Percentiles rank a stretch among this genome's conserved stretches.
Conservation (phyloP, 257 asterid species). For the Plantago elongata region DNA sequence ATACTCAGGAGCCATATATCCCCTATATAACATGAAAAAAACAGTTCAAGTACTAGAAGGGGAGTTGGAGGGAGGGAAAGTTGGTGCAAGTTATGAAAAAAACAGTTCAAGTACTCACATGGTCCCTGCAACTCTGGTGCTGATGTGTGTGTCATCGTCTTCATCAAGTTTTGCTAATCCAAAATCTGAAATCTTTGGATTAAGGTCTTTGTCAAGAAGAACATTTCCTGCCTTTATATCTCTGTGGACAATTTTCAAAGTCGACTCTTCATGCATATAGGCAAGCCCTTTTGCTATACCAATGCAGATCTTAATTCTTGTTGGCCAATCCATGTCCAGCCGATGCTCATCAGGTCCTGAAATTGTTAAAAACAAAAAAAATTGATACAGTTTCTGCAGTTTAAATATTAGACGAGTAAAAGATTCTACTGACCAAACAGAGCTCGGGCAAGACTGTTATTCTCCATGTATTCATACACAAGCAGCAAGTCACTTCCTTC, state of each 20-base stretch:
- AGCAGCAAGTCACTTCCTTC: constrained; percentile 57
- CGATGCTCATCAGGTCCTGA: constrained; percentile 45
- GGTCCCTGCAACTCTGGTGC: constrained; percentile 71
- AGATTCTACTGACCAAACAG: constrained; percentile 36
- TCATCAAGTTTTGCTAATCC: constrained; percentile 68
- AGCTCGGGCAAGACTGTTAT: constrained; percentile 54
- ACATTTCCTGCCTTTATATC: constrained; percentile 59
- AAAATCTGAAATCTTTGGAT: constrained; percentile 67
- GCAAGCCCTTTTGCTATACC: constrained; percentile 59
- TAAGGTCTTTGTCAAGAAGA: constrained; percentile 58
- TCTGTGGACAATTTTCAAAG: constrained; percentile 57
- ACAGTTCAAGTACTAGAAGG: too few species aligned
- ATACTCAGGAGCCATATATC: constrained; percentile 77
- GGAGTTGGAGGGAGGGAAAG: too few species aligned
- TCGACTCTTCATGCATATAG: constrained; percentile 65
- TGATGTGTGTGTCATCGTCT: constrained; percentile 57
- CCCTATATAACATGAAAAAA: constrained; percentile 25
- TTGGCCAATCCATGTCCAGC: constrained; percentile 42
- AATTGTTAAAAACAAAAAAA: neutral
- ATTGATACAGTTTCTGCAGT: neutral
- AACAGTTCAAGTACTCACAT: too few species aligned
- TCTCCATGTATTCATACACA: constrained; percentile 67
- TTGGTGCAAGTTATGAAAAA: neutral
- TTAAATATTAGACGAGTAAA: neutral
- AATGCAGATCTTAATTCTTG: constrained; percentile 29